Evolutionary conservation across 2,329 filamentous ascomycete genomes (phyloP), one percentile per base, ranked within the genome.

Genomic region (Byssothecium circinans): DNA sequence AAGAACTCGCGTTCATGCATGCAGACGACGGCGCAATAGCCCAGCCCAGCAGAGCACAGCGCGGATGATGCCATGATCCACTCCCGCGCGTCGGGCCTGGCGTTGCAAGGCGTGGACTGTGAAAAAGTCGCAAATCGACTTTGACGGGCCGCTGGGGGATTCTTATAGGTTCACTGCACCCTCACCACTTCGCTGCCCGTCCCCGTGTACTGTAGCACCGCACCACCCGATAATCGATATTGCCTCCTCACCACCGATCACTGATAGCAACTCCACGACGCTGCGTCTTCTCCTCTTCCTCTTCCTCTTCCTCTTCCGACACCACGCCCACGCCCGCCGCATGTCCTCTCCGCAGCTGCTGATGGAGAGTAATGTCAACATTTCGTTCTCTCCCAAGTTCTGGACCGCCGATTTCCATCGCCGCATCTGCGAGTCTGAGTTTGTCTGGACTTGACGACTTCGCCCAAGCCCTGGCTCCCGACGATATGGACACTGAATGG

Each of bases 381-480:
- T 59, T 54, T 52, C 60, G 60, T 57, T 53, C 53, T 51, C 59
- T 56, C 53, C 56, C 61, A 63, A 57, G 53, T 49, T 61, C 65
- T 71, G 67, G 67, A 59, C 60, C 57, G 59, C 67, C 59, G 66
- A 69, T 64, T 60, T 69, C 64, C 65, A 65, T 57, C 60, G 63
- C 62, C 53, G 54, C 48, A 36, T 61, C 58, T 71, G 68, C 63
- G 52, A 68, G 53, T 65, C 63, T 57, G 68, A 71, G 53, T 71
- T 71, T 61, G 63, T 70, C 62, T 71, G 68, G 68, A 69, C 61
- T 61, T 70, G 67, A 70, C 48, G 55, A 53, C 12, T 64, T 62
- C 63, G 57, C 60, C 41, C 23, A 19, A 40, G 52, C 57, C 23
- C 56, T 67, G 30, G 17, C 62, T 45, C 50, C 64, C 43, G 47